phyloP scores from a whole-genome alignment of 2,329 filamentous ascomycete genomes.

The Reticulascus tulasneorum region DNA sequence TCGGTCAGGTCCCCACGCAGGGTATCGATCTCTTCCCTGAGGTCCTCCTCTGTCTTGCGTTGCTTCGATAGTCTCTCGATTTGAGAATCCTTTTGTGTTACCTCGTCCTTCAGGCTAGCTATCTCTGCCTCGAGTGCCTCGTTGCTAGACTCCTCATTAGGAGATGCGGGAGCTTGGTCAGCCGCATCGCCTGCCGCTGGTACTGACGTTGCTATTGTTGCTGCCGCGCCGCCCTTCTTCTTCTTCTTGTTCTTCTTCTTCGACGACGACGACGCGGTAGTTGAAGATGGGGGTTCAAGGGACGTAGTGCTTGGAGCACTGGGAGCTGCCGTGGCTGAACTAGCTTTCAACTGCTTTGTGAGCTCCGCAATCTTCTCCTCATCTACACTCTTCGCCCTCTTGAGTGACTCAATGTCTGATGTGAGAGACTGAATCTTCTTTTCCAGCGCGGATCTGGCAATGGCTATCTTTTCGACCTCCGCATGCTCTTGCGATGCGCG shows the following conservation, averaged over 20 bases:
- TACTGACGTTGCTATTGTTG: slow-evolving; percentile 11
- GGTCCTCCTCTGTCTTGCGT: slow-evolving; percentile 70
- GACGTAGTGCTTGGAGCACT: slow-evolving; percentile 15
- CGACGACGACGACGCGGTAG: slow-evolving; percentile 18
- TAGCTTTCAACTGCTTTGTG: slow-evolving; percentile 27
- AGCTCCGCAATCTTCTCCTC: slow-evolving; percentile 38
- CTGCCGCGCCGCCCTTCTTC: slow-evolving; percentile 67
- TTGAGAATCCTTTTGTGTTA: slow-evolving; percentile 64
- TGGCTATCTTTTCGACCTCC: slow-evolving; percentile 25
- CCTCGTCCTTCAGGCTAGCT: slow-evolving; percentile 44
- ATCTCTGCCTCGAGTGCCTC: slow-evolving; percentile 46
- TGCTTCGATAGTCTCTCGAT: slow-evolving; percentile 69
- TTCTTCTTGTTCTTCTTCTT: slow-evolving; percentile 79
- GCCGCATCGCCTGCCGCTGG: slow-evolving; percentile 27
- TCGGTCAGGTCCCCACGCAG: slow-evolving; percentile 74
- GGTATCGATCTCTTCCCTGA: slow-evolving; percentile 81
- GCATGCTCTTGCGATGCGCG: slow-evolving; percentile 24
- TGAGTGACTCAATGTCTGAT: slow-evolving; percentile 37
- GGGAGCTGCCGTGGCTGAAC: slow-evolving; percentile 14
- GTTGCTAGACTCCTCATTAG: slow-evolving; percentile 15
- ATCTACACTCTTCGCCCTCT: slow-evolving; percentile 32
- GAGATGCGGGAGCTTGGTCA: slow-evolving; percentile 28
- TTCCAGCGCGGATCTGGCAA: slow-evolving; percentile 37
- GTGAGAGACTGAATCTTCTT: slow-evolving; percentile 35
- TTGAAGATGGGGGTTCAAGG: slow-evolving; percentile 19